These are phyloP conservation scores for Phytophthora hybrid DNA, from an alignment of 352 stramenopile species.

Conservation along the genomic window DNA sequence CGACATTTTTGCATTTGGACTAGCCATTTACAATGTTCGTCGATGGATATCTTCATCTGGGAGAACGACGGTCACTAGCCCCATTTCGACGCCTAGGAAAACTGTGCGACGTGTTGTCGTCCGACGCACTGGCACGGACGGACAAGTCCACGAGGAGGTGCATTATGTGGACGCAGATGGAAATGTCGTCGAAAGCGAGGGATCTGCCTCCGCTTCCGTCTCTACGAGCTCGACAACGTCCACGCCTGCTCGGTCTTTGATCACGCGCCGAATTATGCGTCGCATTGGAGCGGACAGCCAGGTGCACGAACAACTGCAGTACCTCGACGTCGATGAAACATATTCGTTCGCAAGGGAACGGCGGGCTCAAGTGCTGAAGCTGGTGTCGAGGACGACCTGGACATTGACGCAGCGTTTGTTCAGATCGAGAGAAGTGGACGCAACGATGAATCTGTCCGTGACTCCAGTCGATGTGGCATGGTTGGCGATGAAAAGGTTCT, in stretches of 20 bases:
- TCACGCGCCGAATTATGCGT: slow-evolving; percentile 20
- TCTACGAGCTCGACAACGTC: too few species aligned
- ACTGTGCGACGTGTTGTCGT: slow-evolving; percentile 38
- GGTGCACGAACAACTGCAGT: slow-evolving; percentile 31
- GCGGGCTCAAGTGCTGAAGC: slow-evolving; percentile 10
- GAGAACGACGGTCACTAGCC: too few species aligned
- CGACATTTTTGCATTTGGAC: slow-evolving; percentile 30
- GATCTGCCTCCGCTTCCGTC: too few species aligned
- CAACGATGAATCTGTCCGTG: slow-evolving; percentile 27
- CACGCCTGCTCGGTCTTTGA: too few species aligned
- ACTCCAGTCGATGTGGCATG: slow-evolving; percentile 19
- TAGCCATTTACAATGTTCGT: slow-evolving; percentile 35
- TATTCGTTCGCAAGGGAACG: slow-evolving; percentile 26
- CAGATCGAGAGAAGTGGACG: slow-evolving; percentile 28
- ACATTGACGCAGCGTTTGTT: slow-evolving; percentile 25
- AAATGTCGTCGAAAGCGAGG: neutral
- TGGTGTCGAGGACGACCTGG: slow-evolving; percentile 16
- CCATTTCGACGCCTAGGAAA: too few species aligned
- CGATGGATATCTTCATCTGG: slow-evolving; percentile 19
- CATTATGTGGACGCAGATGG: slow-evolving; percentile 27
- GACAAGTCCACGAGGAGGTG: slow-evolving; percentile 28
- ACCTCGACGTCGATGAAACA: slow-evolving; percentile 33
- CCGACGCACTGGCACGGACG: slow-evolving; percentile 25
- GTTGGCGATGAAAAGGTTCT: slow-evolving; percentile 20
- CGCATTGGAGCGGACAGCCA: slow-evolving; percentile 25